Percentiles rank a stretch among this genome's conserved stretches.
These are phyloP conservation scores for Cryptosporidium viatorum DNA, from an alignment of 169 alveolate genomes.

Conservation along the genomic window DNA sequence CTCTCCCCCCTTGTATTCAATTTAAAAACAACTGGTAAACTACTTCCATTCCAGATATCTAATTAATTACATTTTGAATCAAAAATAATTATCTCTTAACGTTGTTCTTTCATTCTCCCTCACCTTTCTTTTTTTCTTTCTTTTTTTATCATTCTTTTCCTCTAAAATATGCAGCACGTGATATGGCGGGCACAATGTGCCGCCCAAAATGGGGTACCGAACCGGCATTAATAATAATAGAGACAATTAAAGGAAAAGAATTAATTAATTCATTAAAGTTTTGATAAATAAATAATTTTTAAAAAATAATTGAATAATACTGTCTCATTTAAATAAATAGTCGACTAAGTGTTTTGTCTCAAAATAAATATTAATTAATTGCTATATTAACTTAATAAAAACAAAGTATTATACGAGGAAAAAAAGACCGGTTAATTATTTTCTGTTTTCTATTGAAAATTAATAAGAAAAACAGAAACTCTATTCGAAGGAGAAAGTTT, in stretches of 20 bases:
- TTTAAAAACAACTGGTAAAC: background rate
- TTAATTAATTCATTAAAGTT: background rate
- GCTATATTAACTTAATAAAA: background rate
- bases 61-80: background rate
- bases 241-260: background rate
- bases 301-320: background rate
- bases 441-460: background rate
- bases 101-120: background rate
- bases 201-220: conserved; percentile 7
- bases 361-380: background rate
- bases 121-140: background rate
- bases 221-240: background rate
- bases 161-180: background rate
- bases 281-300: background rate
- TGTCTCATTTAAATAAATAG: background rate
- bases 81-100: background rate
- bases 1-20: background rate
- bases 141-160: background rate
- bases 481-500: background rate
- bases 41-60: background rate
- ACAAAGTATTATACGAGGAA: background rate
- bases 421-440: conserved; percentile 5
- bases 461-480: background rate
- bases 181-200: background rate
- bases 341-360: background rate